Evolutionary conservation across 2,329 filamentous ascomycete genomes (phyloP).

Genomic region (Trichoderma gracile): DNA sequence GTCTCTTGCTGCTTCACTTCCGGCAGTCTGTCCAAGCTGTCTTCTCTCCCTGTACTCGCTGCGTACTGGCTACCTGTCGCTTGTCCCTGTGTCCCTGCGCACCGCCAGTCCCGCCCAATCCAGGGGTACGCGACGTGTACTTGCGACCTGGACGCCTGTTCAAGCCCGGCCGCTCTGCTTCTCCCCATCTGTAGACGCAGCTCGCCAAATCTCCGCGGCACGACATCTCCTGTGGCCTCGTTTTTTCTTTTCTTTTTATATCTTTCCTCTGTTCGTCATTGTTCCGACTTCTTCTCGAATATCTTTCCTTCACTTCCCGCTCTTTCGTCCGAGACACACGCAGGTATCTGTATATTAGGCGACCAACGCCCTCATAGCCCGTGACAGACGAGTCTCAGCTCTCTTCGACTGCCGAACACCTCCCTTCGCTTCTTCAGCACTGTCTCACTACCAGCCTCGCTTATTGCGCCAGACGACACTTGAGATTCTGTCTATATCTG

Average conservation of each 20-base stretch:
- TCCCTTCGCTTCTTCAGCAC: not conserved
- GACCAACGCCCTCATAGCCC: not conserved
- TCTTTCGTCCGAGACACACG: not conserved
- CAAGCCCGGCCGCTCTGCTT: not conserved
- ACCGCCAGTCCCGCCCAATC: not conserved
- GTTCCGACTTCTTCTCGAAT: not conserved
- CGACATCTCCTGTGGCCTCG: not conserved
- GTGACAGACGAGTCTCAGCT: not conserved
- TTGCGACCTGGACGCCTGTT: not conserved
- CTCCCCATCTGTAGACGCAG: slow-evolving; percentile 15
- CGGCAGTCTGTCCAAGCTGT: no score
- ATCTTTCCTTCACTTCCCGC: not conserved
- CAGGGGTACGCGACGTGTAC: slow-evolving; percentile 6
- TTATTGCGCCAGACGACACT: not conserved
- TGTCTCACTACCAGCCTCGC: not conserved
- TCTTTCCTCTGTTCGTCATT: not conserved
- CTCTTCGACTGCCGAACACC: not conserved
- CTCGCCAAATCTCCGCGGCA: slow-evolving; percentile 35
- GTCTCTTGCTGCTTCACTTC: not conserved
- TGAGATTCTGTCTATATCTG: not conserved
- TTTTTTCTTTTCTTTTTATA: not conserved
- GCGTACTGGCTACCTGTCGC: not conserved
- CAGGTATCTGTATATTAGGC: slow-evolving; percentile 7
- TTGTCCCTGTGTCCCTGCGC: not conserved
- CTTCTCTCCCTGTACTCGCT: not conserved